These are phyloP conservation scores for Austroboletus eburneus DNA, from an alignment of 768 basidiomycete genomes.

Conservation along the genomic window DNA sequence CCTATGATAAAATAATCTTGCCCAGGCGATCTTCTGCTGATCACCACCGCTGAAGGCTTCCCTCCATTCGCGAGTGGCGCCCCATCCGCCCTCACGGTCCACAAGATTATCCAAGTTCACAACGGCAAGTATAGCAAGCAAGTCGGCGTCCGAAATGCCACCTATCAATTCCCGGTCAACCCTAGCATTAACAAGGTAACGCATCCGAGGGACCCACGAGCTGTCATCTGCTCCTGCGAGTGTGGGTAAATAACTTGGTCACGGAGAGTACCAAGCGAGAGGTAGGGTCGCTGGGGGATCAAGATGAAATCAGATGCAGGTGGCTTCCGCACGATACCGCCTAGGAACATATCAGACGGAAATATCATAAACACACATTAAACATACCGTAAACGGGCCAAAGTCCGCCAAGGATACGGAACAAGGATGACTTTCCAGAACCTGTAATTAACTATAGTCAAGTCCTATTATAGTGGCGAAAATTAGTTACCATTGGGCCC, in stretches of 20 bases:
- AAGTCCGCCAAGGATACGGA: constrained; percentile 94
- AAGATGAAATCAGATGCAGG: constrained; percentile 85
- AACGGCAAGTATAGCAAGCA: constrained; percentile 64
- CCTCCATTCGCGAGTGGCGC: constrained; percentile 84
- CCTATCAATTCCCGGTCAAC: constrained; percentile 36
- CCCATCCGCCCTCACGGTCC: constrained; percentile 97
- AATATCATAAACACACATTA: background rate
- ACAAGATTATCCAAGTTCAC: constrained; percentile 87
- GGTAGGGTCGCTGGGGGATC: constrained; percentile 94
- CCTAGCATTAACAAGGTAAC: background rate
- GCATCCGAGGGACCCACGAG: constrained; percentile 50
- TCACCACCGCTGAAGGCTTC: constrained; percentile 93
- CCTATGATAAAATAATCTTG: constrained; percentile 89
- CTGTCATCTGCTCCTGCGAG: constrained; percentile 72
- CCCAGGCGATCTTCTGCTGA: constrained; percentile 98
- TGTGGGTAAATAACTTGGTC: constrained; percentile 98
- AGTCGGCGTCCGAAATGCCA: constrained; percentile 68
- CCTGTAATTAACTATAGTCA: constrained; percentile 37
- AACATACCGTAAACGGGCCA: constrained; percentile 69
- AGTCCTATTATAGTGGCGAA: background rate
- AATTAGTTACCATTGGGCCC: constrained; percentile 79
- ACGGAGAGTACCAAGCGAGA: constrained; percentile 88
- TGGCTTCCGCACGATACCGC: constrained; percentile 86
- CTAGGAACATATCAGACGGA: constrained; percentile 19
- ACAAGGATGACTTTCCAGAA: constrained; percentile 86